Conservation (phyloP, 768 basidiomycete genomes). For the Tricholoma sp. region DNA sequence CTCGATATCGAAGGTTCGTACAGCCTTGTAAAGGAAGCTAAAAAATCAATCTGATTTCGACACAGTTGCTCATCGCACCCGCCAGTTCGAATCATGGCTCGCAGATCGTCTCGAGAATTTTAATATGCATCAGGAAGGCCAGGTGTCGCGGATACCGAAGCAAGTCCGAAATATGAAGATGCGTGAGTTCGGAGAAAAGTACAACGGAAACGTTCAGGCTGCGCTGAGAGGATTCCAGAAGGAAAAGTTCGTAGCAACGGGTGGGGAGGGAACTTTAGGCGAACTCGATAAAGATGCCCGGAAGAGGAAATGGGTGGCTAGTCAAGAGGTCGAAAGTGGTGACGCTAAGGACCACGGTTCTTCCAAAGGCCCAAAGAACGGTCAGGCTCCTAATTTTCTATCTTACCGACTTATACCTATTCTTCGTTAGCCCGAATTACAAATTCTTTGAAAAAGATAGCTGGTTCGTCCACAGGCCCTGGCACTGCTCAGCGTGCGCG, state of each 20-base stretch:
- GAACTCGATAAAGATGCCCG: slow-evolving; percentile 64
- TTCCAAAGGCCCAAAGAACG: slow-evolving; percentile 52
- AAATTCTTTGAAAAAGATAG: slow-evolving; percentile 50
- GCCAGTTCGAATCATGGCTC: slow-evolving; percentile 74
- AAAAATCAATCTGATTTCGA: slow-evolving; percentile 3
- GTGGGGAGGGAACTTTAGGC: slow-evolving; percentile 42
- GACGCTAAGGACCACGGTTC: slow-evolving; percentile 24
- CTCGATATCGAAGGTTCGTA: slow-evolving; percentile 72
- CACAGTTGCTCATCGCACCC: slow-evolving; percentile 67
- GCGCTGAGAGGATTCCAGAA: slow-evolving; percentile 65
- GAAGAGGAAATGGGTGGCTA: slow-evolving; percentile 74
- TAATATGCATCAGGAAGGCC: slow-evolving; percentile 67
- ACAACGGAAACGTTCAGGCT: slow-evolving; percentile 69
- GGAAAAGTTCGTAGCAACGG: slow-evolving; percentile 49
- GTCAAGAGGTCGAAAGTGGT: slow-evolving; percentile 47
- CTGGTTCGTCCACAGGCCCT: slow-evolving; percentile 45
- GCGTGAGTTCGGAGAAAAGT: slow-evolving; percentile 74
- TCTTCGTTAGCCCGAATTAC: slow-evolving; percentile 21
- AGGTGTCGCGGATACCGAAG: slow-evolving; percentile 69
- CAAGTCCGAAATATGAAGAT: slow-evolving; percentile 67
- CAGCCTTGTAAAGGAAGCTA: background rate
- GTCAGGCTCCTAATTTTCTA: slow-evolving; percentile 30
- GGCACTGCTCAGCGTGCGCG: slow-evolving; percentile 47
- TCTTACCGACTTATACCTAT: background rate
- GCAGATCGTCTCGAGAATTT: slow-evolving; percentile 70